phyloP scores from a whole-genome alignment of 176 grass and related monocot genomes.

The Miscanthus lutarioriparius region DNA sequence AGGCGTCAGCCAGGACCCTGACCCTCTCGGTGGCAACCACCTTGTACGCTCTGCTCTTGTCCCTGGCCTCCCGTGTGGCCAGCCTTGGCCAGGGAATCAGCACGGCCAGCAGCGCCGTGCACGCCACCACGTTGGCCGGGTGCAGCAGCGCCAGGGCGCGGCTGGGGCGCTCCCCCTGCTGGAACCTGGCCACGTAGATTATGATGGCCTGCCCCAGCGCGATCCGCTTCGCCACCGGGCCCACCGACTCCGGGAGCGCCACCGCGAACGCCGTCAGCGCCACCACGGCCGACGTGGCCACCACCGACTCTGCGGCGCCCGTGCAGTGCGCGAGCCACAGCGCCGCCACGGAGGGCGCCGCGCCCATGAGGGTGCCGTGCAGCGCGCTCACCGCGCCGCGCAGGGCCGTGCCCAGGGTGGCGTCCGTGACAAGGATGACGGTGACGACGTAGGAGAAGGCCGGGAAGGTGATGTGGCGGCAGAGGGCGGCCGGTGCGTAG shows the following conservation, averaged over 20 bases:
- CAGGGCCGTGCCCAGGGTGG: not conserved
- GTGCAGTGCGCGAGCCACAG: slow-evolving; percentile 52
- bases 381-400: too few species aligned
- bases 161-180: not conserved
- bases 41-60: slow-evolving; percentile 52
- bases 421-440: slow-evolving; percentile 62
- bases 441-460: slow-evolving; percentile 80
- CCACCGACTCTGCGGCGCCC: slow-evolving; percentile 31
- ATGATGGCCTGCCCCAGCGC: slow-evolving; percentile 83
- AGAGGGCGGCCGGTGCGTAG: slow-evolving; percentile 34
- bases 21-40: slow-evolving; percentile 56
- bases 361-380: slow-evolving; percentile 50
- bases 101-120: slow-evolving; percentile 55
- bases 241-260: slow-evolving; percentile 46
- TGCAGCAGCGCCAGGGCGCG: slow-evolving; percentile 33
- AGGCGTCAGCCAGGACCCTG: slow-evolving; percentile 16
- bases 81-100: slow-evolving; percentile 63
- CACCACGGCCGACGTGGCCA: slow-evolving; percentile 42
- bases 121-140: slow-evolving; percentile 63
- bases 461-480: slow-evolving; percentile 57
- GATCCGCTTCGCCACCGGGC: slow-evolving; percentile 57
- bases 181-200: slow-evolving; percentile 63
- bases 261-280: slow-evolving; percentile 61
- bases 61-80: slow-evolving; percentile 44
- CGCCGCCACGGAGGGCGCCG: slow-evolving; percentile 52